These are phyloP conservation scores for Steccherinum ochraceum DNA, from an alignment of 768 basidiomycete genomes.

Conservation along the genomic window DNA sequence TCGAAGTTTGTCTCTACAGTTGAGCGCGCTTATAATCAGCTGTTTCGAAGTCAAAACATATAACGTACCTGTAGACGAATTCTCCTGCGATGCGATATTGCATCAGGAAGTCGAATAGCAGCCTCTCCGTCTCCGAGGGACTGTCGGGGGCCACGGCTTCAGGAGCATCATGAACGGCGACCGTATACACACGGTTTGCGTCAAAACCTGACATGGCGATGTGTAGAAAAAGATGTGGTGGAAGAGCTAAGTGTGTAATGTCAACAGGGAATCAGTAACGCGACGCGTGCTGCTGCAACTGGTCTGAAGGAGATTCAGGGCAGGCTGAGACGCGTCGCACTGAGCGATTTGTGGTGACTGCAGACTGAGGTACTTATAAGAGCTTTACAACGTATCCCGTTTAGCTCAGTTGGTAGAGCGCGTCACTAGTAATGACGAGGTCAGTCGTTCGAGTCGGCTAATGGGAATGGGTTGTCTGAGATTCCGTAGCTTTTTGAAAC, in stretches of 20 bases:
- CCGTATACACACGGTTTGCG: conserved; percentile 71
- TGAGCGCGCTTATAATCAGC: not conserved
- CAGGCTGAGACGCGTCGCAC: conserved; percentile 8
- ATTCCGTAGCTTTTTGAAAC: not conserved
- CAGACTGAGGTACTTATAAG: not conserved
- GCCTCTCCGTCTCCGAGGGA: conserved; percentile 74
- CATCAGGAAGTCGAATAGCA: conserved; percentile 80
- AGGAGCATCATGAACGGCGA: conserved; percentile 67
- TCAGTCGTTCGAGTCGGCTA: conserved; percentile 58
- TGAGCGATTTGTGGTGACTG: conserved; percentile 8
- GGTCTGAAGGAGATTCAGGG: conserved; percentile 9
- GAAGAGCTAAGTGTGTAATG: not conserved
- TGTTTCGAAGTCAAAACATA: no score
- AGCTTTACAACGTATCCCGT: conserved; percentile 11
- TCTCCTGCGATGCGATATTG: conserved; percentile 85
- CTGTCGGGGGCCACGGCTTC: conserved; percentile 55
- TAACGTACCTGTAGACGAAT: conserved; percentile 80
- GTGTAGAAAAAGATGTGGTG: not conserved
- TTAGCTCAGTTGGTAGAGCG: conserved; percentile 42
- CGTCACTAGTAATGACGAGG: conserved; percentile 66
- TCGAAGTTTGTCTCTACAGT: conserved; percentile 74
- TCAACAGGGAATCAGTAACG: conserved; percentile 1
- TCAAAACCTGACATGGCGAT: conserved; percentile 82
- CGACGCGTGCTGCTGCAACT: conserved; percentile 3
- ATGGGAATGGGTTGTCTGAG: not conserved